A percentile compares a stretch with the other conserved stretches of the same genome.
phyloP scores from a whole-genome alignment of 2,329 filamentous ascomycete genomes.

The Xylaria sp. region DNA sequence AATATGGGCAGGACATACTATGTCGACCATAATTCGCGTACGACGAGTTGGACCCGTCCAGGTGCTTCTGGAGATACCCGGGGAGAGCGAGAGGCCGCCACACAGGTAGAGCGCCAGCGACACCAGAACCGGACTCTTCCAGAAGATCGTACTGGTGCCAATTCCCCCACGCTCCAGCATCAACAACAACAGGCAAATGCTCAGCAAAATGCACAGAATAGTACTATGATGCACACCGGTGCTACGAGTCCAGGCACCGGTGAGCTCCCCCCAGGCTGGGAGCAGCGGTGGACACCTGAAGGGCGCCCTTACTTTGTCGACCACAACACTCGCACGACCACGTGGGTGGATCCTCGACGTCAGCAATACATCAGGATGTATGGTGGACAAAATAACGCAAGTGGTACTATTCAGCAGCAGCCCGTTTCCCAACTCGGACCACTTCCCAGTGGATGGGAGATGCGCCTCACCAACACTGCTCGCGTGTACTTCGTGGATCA shows the following conservation, averaged over 20 bases:
- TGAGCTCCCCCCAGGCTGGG: conserved; percentile 95
- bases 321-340: conserved; percentile 97
- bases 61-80: conserved; percentile 82
- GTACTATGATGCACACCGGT: conserved; percentile 93
- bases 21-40: conserved; percentile 96
- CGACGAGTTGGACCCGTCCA: conserved; percentile 95
- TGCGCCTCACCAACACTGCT: conserved; percentile 98
- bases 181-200: conserved; percentile 60
- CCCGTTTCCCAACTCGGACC: conserved; percentile 96
- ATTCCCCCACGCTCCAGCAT: conserved; percentile 80
- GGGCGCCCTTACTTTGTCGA: conserved; percentile 97
- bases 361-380: conserved; percentile 99
- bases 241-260: conserved; percentile 94
- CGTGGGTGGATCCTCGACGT: conserved; percentile 96
- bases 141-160: conserved; percentile 93
- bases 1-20: conserved; percentile 96
- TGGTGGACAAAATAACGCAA: conserved; percentile 83
- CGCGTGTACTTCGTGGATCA: conserved; percentile 99
- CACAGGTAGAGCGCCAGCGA: conserved; percentile 89
- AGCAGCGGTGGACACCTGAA: conserved; percentile 94
- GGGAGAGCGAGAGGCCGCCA: conserved; percentile 86
- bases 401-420: conserved; percentile 93
- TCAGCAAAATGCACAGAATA: conserved; percentile 58
- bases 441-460: conserved; percentile 97
- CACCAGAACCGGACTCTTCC: conserved; percentile 96